Evolutionary conservation across 225 moss, liverwort and hornwort genomes (phyloP), one percentile per base, ranked within the genome.

Genomic region (Takakia lepidozioides): DNA sequence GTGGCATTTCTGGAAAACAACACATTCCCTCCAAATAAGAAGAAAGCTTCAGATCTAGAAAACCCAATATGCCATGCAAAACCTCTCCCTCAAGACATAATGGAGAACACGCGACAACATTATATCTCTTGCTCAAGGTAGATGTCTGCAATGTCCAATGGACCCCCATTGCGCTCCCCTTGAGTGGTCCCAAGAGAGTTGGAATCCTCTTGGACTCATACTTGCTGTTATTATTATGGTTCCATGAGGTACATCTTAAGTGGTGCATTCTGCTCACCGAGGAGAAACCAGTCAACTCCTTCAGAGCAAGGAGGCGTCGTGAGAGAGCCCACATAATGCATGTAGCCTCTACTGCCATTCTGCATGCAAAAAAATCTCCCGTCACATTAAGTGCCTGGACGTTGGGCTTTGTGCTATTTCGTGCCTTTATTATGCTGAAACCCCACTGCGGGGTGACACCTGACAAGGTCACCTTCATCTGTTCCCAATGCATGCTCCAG

Each of bases 301-400:
- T 92, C 92, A 22, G 74, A 62, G 67, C 87, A 92, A 0, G 82
- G 79, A 46, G 91, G 91, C 27, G 84, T 87, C 3, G 86, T 92
- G 18, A 92, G 69, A 46, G 91, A 92, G 43, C 91, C 91, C 51
- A 60, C n/a, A 32, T 92, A 92, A 58, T 87, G 81, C 56, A 92
- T 41, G 56, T 92, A 92, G 19, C 65, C 66, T 56, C 74, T 66
- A 16, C 57, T 63, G 32, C 64, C 65, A 58, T 67, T 65, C 86
- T 84, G 74, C 55, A 73, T 43, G 39, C 2, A 30, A 19, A 46
- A 18, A 46, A 1, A 23, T 24, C n/a, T n/a, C n/a, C n/a, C n/a
- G n/a, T n/a, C n/a, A n/a, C n/a, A n/a, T n/a, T n/a, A n/a, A n/a
- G n/a, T n/a, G n/a, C n/a, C n/a, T n/a, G n/a, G n/a, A n/a, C n/a